These are phyloP conservation scores for Jimgerdemannia flammicorona DNA, from an alignment of 192 early-diverging fungal genomes.

Conservation along the genomic window DNA sequence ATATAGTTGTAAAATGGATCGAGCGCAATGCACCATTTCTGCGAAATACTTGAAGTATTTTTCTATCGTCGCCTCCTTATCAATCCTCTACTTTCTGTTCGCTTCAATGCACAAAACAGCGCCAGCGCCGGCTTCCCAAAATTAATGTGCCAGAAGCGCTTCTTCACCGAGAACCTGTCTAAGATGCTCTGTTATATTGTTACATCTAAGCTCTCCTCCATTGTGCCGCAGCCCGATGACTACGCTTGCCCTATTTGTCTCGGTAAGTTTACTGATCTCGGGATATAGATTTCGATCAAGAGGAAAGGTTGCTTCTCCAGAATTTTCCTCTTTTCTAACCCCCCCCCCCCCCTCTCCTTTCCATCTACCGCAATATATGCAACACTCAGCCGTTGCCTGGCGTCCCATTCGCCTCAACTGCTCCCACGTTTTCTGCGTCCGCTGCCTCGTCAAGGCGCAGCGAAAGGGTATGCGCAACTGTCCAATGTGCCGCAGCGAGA, in stretches of 20 bases:
- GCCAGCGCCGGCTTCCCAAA: constrained; percentile 47
- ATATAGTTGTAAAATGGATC: too few relatives aligned
- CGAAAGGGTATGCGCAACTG: constrained; percentile 60
- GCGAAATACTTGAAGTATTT: too few relatives aligned
- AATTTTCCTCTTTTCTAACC: too few relatives aligned
- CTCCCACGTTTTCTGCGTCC: constrained; percentile 74
- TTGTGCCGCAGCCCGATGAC: constrained; percentile 81
- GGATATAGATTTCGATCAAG: too few relatives aligned
- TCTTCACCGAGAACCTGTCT: constrained; percentile 52
- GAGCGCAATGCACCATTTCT: too few relatives aligned
- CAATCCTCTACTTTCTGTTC: too few relatives aligned
- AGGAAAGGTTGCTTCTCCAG: too few relatives aligned
- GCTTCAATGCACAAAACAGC: too few relatives aligned
- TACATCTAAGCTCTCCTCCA: constrained; percentile 55
- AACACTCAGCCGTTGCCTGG: constrained; percentile 61
- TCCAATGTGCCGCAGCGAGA: constrained; percentile 64
- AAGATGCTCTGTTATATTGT: constrained; percentile 59
- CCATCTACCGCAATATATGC: too few relatives aligned
- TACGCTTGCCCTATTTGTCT: constrained; percentile 80
- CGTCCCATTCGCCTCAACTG: constrained; percentile 74
- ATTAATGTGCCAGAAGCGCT: constrained; percentile 42
- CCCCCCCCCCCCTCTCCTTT: background rate
- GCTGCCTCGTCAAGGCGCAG: constrained; percentile 75
- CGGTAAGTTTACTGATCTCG: too few relatives aligned
- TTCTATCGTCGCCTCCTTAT: too few relatives aligned